Conservation (phyloP, 768 basidiomycete species). For the Lanmaoa pseudosensibilis region DNA sequence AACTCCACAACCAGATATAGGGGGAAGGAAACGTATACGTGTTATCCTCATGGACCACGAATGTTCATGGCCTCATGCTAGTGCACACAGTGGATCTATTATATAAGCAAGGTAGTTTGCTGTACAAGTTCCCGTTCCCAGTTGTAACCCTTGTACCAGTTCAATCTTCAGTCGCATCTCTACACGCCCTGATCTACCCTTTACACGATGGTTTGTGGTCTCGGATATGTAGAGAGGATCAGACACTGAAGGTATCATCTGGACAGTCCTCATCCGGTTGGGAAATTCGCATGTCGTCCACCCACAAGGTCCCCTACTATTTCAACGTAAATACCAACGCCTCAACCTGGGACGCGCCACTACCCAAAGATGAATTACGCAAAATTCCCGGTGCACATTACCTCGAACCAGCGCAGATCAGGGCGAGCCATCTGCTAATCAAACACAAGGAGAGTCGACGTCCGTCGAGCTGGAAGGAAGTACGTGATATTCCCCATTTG, state of each 20-base stretch:
- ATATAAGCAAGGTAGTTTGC: constrained; percentile 12
- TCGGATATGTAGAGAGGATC: neutral
- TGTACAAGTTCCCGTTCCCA: neutral
- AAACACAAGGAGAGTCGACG: constrained; percentile 84
- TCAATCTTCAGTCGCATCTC: constrained; percentile 1
- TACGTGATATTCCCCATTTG: constrained; percentile 32
- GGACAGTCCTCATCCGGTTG: constrained; percentile 42
- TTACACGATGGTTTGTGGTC: constrained; percentile 25
- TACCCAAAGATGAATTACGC: constrained; percentile 60
- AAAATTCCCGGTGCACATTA: constrained; percentile 68
- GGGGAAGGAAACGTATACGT: no score
- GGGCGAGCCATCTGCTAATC: constrained; percentile 93
- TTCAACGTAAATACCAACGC: constrained; percentile 69
- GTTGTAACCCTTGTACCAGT: neutral
- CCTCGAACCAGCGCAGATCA: constrained; percentile 58
- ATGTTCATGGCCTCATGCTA: no score
- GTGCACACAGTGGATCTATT: neutral
- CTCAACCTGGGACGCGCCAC: constrained; percentile 78
- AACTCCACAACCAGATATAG: neutral
- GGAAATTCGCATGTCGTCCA: constrained; percentile 87
- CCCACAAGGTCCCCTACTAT: constrained; percentile 81
- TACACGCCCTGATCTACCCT: constrained; percentile 7
- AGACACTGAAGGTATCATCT: constrained; percentile 9
- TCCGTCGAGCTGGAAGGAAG: constrained; percentile 85
- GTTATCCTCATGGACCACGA: neutral